Base-by-base conservation (phyloP, 1,284 basidiomycete species). In the Ganoderma meredithae region DNA sequence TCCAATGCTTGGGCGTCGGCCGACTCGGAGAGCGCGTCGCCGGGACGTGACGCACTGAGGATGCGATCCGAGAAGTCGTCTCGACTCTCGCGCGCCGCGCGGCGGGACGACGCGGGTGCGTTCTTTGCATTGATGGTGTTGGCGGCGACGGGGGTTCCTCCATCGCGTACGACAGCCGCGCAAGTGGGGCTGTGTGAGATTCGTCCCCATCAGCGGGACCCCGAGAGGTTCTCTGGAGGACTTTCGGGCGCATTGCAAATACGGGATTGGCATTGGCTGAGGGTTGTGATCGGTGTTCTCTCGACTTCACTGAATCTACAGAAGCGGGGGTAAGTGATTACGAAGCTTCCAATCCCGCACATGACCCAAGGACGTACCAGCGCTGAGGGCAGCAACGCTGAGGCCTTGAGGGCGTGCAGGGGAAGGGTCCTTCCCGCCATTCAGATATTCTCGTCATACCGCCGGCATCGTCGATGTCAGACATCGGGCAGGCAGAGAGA, bases 391-490 rank as follows among this genome's bases (percentile, higher is more conserved):
- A 31, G 9, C 52, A 31, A 55, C 10, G 25, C 25, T 52, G 25
- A 52, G 17, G 52, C 36, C 36, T 55, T 12, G 13, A 27, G 52
- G 27, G 27, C 52, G 52, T 41, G 27, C 22, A 49, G 47, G 10
- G 22, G 39, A 53, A 39, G n/a, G 58, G 27, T 15, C 27, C 52
- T 55, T 31, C 52, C 52, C 52, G 52, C 52, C 15, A 27, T 25
- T 43, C 22, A 27, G 55, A 9, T 19, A 36, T 17, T 62, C 53
- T 58, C 60, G 60, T 66, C 41, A 58, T 66, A 36, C 65, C 65
- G 60, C 53, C 65, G 60, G 65, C 60, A 66, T 22, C 47, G 65
- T 17, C 60, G 59, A 25, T 47, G 65, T 17, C 65, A 52, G 39
- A 53, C 36, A 9, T 27, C 58, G 58, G 39, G 22, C 58, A 60